Percentiles rank a stretch among this genome's conserved stretches.
These are phyloP conservation scores for Neurospora crassa DNA, from an alignment of 2,329 filamentous ascomycete genomes.

Conservation along the genomic window DNA sequence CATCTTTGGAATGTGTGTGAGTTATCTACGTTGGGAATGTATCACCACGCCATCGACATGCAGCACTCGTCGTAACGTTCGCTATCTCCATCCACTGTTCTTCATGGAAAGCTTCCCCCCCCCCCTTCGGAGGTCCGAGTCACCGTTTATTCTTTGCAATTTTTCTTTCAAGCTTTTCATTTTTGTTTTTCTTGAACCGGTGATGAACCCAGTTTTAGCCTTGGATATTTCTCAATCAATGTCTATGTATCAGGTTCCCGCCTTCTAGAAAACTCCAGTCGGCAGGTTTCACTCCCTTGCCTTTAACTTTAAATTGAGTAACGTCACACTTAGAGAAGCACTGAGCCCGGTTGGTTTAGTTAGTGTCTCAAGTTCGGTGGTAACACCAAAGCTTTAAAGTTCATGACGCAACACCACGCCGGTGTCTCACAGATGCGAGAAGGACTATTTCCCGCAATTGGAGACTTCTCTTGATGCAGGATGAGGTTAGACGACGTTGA, in stretches of 20 bases:
- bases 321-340: not conserved
- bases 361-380: not conserved
- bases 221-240: not conserved
- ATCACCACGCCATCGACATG: not conserved
- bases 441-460: not conserved
- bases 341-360: not conserved
- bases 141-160: too few species aligned
- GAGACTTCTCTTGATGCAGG: not conserved
- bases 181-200: not conserved
- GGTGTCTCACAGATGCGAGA: not conserved
- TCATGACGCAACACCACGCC: not conserved
- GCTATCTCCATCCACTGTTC: not conserved
- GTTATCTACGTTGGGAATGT: not conserved
- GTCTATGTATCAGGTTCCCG: not conserved
- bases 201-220: not conserved
- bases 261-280: not conserved
- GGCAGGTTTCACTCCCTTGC: not conserved
- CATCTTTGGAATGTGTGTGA: not conserved
- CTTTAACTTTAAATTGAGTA: not conserved
- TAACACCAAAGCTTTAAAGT: not conserved
- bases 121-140: not conserved
- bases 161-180: too few species aligned
- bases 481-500: not conserved
- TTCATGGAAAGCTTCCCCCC: too few species aligned
- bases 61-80: not conserved